Conservation (phyloP, 129 eudicot genomes). For the Tanacetum coccineum region DNA sequence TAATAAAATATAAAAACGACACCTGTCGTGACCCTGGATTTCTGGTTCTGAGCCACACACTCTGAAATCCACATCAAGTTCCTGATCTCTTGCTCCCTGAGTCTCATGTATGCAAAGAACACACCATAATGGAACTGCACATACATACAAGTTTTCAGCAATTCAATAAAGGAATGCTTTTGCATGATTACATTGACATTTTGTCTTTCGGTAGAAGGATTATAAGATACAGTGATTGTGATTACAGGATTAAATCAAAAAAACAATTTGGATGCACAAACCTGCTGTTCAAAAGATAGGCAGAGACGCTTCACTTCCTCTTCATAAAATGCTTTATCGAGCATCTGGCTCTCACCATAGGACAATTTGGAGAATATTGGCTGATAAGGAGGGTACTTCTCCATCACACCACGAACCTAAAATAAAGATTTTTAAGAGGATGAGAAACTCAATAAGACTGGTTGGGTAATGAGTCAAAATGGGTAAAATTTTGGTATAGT, state of each 20-base stretch:
- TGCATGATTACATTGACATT: neutral
- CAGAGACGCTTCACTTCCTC: slow-evolving; percentile 98
- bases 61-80: slow-evolving; percentile 99
- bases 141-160: neutral
- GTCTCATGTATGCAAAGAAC: slow-evolving; percentile 87
- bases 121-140: slow-evolving; percentile 92
- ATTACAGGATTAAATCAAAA: neutral
- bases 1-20: slow-evolving; percentile 73
- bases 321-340: slow-evolving; percentile 96
- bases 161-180: neutral
- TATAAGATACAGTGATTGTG: neutral
- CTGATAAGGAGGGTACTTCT: slow-evolving; percentile 96
- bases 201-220: neutral
- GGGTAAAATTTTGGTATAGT: neutral
- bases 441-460: neutral
- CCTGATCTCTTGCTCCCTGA: slow-evolving; percentile 94
- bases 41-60: slow-evolving; percentile 98
- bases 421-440: neutral
- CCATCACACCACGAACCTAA: slow-evolving; percentile 96
- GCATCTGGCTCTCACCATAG: slow-evolving; percentile 97
- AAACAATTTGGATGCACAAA: slow-evolving; percentile 29
- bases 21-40: slow-evolving; percentile 96
- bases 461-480: too few relatives aligned
- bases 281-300: slow-evolving; percentile 96
- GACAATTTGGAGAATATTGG: slow-evolving; percentile 84